phyloP scores from a whole-genome alignment of 2,329 filamentous ascomycete genomes.

The Aureobasidium uvarum region DNA sequence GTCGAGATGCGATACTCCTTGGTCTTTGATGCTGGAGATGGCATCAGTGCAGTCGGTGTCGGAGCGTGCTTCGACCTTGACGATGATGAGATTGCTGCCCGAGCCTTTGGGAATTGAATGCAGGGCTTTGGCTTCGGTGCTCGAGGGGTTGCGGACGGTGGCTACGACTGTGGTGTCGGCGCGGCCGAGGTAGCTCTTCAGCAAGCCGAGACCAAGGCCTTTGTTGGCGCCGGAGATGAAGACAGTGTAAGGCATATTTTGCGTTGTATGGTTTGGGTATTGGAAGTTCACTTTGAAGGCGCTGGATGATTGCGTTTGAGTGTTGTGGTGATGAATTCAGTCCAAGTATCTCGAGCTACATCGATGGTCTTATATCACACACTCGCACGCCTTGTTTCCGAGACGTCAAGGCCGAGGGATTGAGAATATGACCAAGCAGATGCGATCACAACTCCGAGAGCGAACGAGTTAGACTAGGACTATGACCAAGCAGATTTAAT shows the following conservation, averaged over 20 bases:
- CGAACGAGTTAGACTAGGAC: background rate
- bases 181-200: conserved; percentile 4
- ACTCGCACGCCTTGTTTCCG: background rate
- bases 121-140: background rate
- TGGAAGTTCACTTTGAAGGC: background rate
- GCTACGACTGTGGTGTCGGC: background rate
- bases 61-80: conserved; percentile 3
- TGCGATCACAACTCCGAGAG: background rate
- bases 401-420: background rate
- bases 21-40: background rate
- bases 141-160: conserved; percentile 4
- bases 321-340: background rate
- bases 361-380: background rate
- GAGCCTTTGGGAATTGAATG: background rate
- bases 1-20: conserved; percentile 1
- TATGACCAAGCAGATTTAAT: no score
- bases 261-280: background rate
- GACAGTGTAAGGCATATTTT: background rate
- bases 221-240: conserved; percentile 16
- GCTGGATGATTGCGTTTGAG: background rate
- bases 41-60: background rate
- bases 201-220: background rate
- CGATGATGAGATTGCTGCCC: conserved; percentile 1
- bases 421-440: background rate
- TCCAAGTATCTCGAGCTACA: background rate